phyloP scores from a whole-genome alignment of 2,329 filamentous ascomycete species.

The Colletotrichum sp. region DNA sequence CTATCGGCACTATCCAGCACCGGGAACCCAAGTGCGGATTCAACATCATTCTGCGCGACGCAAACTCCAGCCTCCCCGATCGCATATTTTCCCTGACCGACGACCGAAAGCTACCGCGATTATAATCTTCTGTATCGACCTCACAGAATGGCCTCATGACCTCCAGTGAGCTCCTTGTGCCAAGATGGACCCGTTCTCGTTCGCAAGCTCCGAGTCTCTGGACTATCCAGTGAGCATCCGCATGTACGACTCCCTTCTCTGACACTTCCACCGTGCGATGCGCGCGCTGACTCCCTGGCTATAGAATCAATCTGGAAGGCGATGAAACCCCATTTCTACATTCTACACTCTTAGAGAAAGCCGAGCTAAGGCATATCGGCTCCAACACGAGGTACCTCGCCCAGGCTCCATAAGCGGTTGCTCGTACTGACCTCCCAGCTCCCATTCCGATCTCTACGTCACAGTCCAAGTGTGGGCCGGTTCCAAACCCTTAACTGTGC shows the following conservation, averaged over 20 bases:
- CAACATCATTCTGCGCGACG: background rate
- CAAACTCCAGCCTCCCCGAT: background rate
- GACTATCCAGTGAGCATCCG: slow-evolving; percentile 73
- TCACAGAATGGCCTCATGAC: slow-evolving; percentile 8
- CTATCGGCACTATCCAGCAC: background rate
- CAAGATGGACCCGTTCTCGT: slow-evolving; percentile 92
- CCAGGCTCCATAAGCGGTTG: background rate
- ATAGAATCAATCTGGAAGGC: slow-evolving; percentile 53
- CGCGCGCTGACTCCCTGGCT: background rate
- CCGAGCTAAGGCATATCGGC: slow-evolving; percentile 84
- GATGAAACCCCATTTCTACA: slow-evolving; percentile 44
- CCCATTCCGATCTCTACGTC: slow-evolving; percentile 88
- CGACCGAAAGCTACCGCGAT: background rate
- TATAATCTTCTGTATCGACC: background rate
- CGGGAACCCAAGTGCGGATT: background rate
- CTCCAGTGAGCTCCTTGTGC: slow-evolving; percentile 14
- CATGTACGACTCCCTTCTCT: slow-evolving; percentile 51
- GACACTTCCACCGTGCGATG: background rate
- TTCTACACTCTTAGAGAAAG: slow-evolving; percentile 78
- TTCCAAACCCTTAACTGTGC: slow-evolving; percentile 91
- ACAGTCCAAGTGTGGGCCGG: slow-evolving; percentile 95
- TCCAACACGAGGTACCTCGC: slow-evolving; percentile 74
- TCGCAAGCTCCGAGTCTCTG: slow-evolving; percentile 87
- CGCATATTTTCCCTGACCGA: background rate
- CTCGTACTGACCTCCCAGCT: slow-evolving; percentile 50